Percentiles rank a stretch among this genome's conserved stretches.
These are phyloP conservation scores for Zymoseptoria crescenta DNA, from an alignment of 2,329 filamentous ascomycete species.

Conservation along the genomic window DNA sequence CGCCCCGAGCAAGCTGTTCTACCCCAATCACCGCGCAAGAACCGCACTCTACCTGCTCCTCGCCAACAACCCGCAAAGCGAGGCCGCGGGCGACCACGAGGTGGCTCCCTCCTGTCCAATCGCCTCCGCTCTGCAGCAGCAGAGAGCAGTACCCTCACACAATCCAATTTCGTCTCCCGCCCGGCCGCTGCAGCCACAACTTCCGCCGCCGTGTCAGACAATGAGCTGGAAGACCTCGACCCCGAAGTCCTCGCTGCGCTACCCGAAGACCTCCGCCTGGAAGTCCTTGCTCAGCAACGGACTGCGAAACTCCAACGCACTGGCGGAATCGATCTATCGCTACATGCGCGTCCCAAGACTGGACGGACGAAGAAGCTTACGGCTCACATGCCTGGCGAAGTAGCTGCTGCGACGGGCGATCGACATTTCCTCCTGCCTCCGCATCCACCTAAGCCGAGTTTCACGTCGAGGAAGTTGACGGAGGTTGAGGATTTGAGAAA, in stretches of 20 bases:
- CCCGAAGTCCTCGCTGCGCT: constrained; percentile 72
- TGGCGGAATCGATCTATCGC: constrained; percentile 30
- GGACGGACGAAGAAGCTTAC: constrained; percentile 14
- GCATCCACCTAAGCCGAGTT: constrained; percentile 48
- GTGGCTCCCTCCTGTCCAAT: constrained; percentile 32
- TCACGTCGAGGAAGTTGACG: constrained; percentile 52
- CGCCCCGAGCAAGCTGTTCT: constrained; percentile 29
- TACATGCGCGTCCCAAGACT: constrained; percentile 20
- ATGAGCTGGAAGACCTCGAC: constrained; percentile 49
- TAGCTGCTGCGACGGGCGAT: constrained; percentile 25
- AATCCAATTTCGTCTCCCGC: constrained; percentile 62
- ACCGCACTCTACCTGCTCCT: constrained; percentile 43
- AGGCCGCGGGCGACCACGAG: constrained; percentile 41
- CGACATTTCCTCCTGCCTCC: constrained; percentile 42
- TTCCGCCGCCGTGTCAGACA: constrained; percentile 22
- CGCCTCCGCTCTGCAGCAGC: constrained; percentile 41
- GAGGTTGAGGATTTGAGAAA: constrained; percentile 58
- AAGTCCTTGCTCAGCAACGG: constrained; percentile 69
- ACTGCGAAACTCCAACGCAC: constrained; percentile 51
- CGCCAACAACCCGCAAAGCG: constrained; percentile 60
- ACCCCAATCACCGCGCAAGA: constrained; percentile 49
- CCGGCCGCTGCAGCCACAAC: constrained; percentile 1
- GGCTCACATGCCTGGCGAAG: constrained; percentile 6
- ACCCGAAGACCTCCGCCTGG: constrained; percentile 68
- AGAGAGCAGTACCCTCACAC: constrained; percentile 53